Evolutionary conservation across 2,329 filamentous ascomycete species (phyloP), one percentile per base, ranked within the genome.

Genomic region (Hypoxylon rubiginosum): DNA sequence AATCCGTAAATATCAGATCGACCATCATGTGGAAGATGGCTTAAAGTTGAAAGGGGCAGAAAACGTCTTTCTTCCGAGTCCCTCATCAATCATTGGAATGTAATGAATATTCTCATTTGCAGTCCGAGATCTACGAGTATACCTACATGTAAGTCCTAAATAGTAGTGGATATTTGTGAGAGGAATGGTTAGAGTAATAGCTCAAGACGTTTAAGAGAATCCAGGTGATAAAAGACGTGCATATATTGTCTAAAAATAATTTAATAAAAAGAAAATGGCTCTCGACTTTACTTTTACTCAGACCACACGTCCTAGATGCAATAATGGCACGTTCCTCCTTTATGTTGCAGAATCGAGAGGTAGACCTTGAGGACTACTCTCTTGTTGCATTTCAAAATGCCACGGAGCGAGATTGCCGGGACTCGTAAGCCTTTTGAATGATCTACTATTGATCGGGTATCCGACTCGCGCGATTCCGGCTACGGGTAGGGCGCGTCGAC

Each of bases 371-470:
- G 49, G 51, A 63, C 36, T 30, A 28, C 19, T 19, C 52, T 36
- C 49, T 46, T 48, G 48, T 59, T 45, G 15, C 58, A 66, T 58
- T 64, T 50, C 55, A 53, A 17, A 59, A 32, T 65, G 64, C 55
- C 64, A 48, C 72, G 63, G 60, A 70, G 56, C 62, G 34, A 62
- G 52, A 43, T 58, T 55, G 53, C 65, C 67, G 64, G 59, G 72
- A 70, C 68, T 73, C 67, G 68, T 73, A 70, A 71, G 69, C 69
- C 50, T 66, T 56, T 46, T 55, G 46, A 57, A 68, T 49, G 62
- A 71, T 68, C 57, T 68, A 61, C 70, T 67, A 28, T 36, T 61
- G 5, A 17, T 26, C 36, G 34, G 39, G 24, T 43, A 69, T 59
- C 53, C 54, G 54, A 64, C 45, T 60, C 28, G 52, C 61, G 56